Base-by-base conservation (phyloP, 352 stramenopile species). In the Globisporangium yorkense region DNA sequence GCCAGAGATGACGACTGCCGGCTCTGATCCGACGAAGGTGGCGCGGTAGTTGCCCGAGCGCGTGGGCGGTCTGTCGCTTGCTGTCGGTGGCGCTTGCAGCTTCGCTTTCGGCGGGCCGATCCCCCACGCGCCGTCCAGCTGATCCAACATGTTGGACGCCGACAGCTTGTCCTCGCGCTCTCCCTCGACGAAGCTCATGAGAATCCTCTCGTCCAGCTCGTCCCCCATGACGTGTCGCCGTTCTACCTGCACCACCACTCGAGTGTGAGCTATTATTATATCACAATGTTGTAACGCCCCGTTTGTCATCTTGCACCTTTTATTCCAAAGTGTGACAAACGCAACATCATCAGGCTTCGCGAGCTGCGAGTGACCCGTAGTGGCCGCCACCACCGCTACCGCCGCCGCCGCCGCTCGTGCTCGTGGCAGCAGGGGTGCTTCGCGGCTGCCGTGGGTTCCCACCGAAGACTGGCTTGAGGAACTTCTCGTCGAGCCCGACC, bases 401-500 rank as follows among this genome's bases (percentile, higher is more conserved):
- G 31, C 5, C 31, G 8, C 5, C 10, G 35, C 35, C 10, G 7
- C 35, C 10, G 4, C 37, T 43, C 8, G 10, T 43, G 37, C 12
- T 18, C 33, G 33, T 37, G 33, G 33, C 8, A 6, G 33, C 8
- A 10, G 33, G 8, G 37, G 9, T 43, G 5, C 37, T 27, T 27
- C 24, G 37, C n/a, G 44, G 37, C 27, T 55, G 56, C 5, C 48
- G 59, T 27, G 59, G 64, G 18, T 71, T 64, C 13, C 63, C 63
- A 7, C 70, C 70, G 56, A 78, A 78, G 20, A 75, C 13, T 8
- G 70, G 70, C 54, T 77, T 78, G 43, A 78, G 51, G 49, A 76
- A 76, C 53, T 60, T 74, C 44, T 76, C 70, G 53, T 78, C 70
- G 49, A 78, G 31, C 18, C 45, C 54, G 27, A 69, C 51, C 70